A percentile compares a stretch with the other conserved stretches of the same genome.
Evolutionary conservation across 129 eudicot genomes (phyloP).

Genomic region (Flaveria ramosissima): DNA sequence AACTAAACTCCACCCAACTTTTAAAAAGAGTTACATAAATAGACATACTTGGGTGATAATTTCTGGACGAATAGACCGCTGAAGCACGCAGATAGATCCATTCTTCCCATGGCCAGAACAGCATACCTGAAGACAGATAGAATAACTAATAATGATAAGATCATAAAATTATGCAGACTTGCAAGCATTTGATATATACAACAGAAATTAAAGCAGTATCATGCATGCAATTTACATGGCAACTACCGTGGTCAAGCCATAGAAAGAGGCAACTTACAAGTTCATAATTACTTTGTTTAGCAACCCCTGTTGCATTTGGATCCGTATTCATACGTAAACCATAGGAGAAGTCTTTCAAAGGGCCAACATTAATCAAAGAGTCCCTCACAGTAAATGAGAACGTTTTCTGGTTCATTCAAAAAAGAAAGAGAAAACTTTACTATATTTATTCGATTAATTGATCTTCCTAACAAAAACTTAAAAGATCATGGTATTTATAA

Average conservation of each 20-base stretch:
- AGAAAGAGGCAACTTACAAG: conserved; percentile 64
- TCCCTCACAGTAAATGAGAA: conserved; percentile 96
- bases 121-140: conserved; percentile 59
- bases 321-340: conserved; percentile 92
- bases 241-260: conserved; percentile 22
- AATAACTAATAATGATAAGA: background rate
- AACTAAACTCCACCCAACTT: background rate
- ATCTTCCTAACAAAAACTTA: background rate
- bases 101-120: conserved; percentile 99
- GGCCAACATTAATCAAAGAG: conserved; percentile 91
- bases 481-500: background rate
- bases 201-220: background rate
- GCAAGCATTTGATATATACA: conserved; percentile 14
- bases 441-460: background rate
- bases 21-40: conserved; percentile 8
- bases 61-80: conserved; percentile 93
- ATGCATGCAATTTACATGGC: conserved; percentile 15
- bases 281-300: conserved; percentile 96
- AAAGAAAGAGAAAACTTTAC: background rate
- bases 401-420: conserved; percentile 61
- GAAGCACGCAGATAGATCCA: conserved; percentile 93
- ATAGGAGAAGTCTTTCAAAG: conserved; percentile 85
- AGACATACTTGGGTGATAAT: conserved; percentile 79
- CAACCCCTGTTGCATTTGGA: conserved; percentile 70
- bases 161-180: background rate